Conservation (phyloP, 768 basidiomycete species). For the Russula brevipes region DNA sequence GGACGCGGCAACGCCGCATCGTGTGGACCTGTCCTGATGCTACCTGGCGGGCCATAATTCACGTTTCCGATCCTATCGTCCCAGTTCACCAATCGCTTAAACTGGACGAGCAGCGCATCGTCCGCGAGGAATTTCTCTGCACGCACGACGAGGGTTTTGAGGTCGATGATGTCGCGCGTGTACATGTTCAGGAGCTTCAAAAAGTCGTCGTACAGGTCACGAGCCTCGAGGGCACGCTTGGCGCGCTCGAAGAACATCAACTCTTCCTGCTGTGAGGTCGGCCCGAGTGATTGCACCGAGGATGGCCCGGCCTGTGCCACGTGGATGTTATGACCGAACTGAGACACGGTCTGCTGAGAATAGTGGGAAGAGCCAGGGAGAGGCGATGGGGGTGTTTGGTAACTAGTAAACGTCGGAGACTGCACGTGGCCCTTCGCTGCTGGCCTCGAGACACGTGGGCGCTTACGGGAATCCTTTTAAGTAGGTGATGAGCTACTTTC, state of each 20-base stretch:
- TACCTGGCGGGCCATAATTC: conserved; percentile 71
- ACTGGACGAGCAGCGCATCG: conserved; percentile 71
- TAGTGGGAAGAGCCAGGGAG: conserved; percentile 19
- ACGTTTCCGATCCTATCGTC: conserved; percentile 57
- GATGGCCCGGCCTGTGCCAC: conserved; percentile 17
- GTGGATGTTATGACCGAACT: conserved; percentile 14
- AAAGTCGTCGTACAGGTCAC: conserved; percentile 87
- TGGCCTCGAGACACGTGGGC: conserved; percentile 20
- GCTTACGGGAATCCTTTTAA: conserved; percentile 23
- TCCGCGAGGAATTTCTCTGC: conserved; percentile 80
- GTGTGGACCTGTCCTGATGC: conserved; percentile 68
- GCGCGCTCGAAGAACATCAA: conserved; percentile 93
- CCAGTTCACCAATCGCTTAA: conserved; percentile 82
- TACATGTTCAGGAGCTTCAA: conserved; percentile 88
- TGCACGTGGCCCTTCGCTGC: conserved; percentile 21
- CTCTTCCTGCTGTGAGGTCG: conserved; percentile 53
- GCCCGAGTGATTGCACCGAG: conserved; percentile 15
- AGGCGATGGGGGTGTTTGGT: conserved; percentile 22
- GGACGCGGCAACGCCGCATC: conserved; percentile 75
- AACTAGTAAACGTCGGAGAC: conserved; percentile 25
- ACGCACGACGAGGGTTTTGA: conserved; percentile 72
- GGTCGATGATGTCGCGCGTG: conserved; percentile 87
- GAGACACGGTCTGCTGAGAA: conserved; percentile 13
- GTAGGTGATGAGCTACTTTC: not conserved
- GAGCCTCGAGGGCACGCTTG: conserved; percentile 69